Evolutionary conservation across 306 rosid species (phyloP).

Genomic region (Prunus mume): DNA sequence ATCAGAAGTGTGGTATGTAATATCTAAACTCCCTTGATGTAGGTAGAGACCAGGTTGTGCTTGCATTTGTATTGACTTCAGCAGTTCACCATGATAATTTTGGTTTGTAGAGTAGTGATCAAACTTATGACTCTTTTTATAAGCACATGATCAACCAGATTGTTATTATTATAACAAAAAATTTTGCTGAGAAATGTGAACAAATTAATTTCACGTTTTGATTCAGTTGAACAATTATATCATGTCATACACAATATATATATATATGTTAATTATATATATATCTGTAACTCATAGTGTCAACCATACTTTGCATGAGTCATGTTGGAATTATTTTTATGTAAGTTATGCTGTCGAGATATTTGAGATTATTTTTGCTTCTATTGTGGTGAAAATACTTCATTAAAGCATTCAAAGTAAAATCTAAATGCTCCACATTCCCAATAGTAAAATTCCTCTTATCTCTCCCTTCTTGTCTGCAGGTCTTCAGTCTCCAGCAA

Average conservation of each 20-base stretch:
- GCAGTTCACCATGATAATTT: neutral
- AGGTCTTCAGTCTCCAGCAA: slow-evolving; percentile 51
- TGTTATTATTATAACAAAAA: neutral
- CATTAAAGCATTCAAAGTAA: slow-evolving; percentile 1
- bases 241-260: neutral
- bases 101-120: slow-evolving; percentile 4
- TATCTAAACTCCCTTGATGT: neutral
- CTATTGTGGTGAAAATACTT: neutral
- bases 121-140: neutral
- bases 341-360: neutral
- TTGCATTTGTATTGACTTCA: neutral
- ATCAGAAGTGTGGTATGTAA: neutral
- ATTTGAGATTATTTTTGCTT: slow-evolving; percentile 1
- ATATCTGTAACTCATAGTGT: neutral
- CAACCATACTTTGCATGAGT: neutral
- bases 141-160: neutral
- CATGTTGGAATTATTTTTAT: neutral
- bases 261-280: neutral
- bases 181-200: neutral
- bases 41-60: neutral
- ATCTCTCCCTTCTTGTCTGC: slow-evolving; percentile 29
- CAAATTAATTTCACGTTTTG: neutral
- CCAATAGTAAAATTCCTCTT: slow-evolving; percentile 5
- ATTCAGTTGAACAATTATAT: neutral
- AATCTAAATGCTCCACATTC: slow-evolving; percentile 9